A percentile compares a stretch with the other conserved stretches of the same genome.
These are phyloP conservation scores for Penicillium soppii DNA, from an alignment of 495 filamentous ascomycete genomes.

Conservation along the genomic window DNA sequence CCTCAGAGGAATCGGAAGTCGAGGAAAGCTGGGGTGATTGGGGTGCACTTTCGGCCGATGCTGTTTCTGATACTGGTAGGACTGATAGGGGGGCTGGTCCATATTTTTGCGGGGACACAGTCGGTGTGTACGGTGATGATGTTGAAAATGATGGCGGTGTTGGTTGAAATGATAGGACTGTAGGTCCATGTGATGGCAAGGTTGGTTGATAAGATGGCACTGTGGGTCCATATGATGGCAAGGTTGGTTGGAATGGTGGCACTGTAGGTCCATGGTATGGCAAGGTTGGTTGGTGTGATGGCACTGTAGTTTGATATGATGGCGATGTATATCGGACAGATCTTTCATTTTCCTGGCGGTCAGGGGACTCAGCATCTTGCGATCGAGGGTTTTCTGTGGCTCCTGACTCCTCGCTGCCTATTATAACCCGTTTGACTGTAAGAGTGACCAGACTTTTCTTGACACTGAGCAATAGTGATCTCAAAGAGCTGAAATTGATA, in stretches of 20 bases:
- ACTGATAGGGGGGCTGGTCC: conserved; percentile 5
- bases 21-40: conserved; percentile 3
- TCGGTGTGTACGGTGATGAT: not conserved
- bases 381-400: conserved; percentile 1
- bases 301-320: not conserved
- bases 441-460: conserved; percentile 10
- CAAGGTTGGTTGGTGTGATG: not conserved
- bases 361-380: not conserved
- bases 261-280: not conserved
- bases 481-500: conserved; percentile 12
- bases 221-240: not conserved
- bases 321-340: conserved; percentile 3
- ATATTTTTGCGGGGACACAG: not conserved
- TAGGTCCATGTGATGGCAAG: not conserved
- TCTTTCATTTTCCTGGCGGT: conserved; percentile 4
- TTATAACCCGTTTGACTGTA: conserved; percentile 9
- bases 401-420: not conserved
- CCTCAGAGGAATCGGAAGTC: conserved; percentile 9
- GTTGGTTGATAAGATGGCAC: not conserved
- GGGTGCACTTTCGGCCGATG: conserved; percentile 5
- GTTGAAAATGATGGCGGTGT: not conserved
- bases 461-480: conserved; percentile 7
- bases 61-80: conserved; percentile 1
- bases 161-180: not conserved
- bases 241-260: not conserved